phyloP scores from a whole-genome alignment of 1,284 basidiomycete genomes.

The Tilletia caries region DNA sequence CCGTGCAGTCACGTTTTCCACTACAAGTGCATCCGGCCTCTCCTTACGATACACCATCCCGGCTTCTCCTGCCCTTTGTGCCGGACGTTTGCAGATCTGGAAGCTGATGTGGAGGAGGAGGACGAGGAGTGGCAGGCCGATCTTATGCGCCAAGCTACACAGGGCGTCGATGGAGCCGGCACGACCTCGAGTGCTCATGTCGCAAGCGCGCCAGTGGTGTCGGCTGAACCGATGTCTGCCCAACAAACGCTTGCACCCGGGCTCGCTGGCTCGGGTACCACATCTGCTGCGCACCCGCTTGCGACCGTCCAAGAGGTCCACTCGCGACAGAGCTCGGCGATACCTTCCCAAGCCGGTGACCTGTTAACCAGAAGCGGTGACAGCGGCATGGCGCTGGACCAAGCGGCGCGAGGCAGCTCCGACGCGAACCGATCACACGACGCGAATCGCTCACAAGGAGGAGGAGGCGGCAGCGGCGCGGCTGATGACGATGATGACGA shows the following conservation, averaged over 20 bases:
- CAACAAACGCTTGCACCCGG: background rate
- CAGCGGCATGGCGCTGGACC: background rate
- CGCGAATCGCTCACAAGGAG: background rate
- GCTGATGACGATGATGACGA: background rate
- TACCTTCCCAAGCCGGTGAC: too few relatives aligned
- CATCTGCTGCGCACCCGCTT: background rate
- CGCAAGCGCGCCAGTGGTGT: constrained; percentile 19
- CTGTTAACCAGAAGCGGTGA: background rate
- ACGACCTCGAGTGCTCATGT: constrained; percentile 23
- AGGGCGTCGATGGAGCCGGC: constrained; percentile 28
- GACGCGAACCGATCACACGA: background rate
- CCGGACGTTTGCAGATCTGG: constrained; percentile 76
- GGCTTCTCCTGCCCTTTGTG: constrained; percentile 95
- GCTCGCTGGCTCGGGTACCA: background rate
- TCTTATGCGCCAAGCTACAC: constrained; percentile 25
- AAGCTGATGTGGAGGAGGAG: constrained; percentile 89
- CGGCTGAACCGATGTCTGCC: constrained; percentile 15
- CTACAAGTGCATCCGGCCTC: constrained; percentile 93
- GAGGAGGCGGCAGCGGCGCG: background rate
- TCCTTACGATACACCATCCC: constrained; percentile 79
- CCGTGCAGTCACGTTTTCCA: constrained; percentile 84
- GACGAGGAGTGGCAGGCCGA: constrained; percentile 49
- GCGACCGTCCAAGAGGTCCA: background rate
- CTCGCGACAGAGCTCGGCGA: background rate
- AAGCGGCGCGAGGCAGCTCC: background rate